Evolutionary conservation across 2,329 filamentous ascomycete species (phyloP).

Genomic region (Colletotrichum siamense): DNA sequence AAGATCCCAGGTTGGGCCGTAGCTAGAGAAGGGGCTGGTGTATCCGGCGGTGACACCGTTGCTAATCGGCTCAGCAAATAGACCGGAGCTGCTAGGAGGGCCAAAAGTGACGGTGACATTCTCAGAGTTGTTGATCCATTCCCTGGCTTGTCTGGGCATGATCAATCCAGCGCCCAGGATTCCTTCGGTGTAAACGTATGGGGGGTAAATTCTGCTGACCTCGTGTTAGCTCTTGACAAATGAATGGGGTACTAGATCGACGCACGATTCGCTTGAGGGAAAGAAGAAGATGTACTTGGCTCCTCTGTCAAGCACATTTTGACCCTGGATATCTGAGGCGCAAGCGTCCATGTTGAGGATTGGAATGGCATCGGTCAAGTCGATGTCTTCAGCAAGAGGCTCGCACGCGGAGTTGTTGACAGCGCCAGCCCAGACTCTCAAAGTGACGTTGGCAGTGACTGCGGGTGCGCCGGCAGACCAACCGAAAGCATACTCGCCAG

Average conservation of each 20-base stretch:
- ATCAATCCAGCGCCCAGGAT: conserved; percentile 24
- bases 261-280: conserved; percentile 24
- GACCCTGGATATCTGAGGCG: conserved; percentile 37
- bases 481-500: conserved; percentile 9
- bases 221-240: neutral
- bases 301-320: conserved; percentile 44
- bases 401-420: conserved; percentile 38
- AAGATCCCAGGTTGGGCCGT: conserved; percentile 53
- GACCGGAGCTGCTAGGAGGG: conserved; percentile 6
- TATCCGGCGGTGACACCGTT: conserved; percentile 37
- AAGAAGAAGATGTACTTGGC: conserved; percentile 48
- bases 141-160: conserved; percentile 24
- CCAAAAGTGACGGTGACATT: conserved; percentile 27
- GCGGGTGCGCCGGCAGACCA: conserved; percentile 9
- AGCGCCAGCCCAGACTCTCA: neutral
- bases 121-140: conserved; percentile 28
- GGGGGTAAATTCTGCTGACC: neutral
- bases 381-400: conserved; percentile 40
- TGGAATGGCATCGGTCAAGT: conserved; percentile 45
- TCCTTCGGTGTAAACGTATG: neutral
- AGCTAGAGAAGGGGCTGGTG: conserved; percentile 42
- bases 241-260: rapidly evolving
- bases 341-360: conserved; percentile 43
- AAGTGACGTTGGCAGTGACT: conserved; percentile 2
- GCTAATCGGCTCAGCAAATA: conserved; percentile 11